These are phyloP conservation scores for Cyclostephanos invisitatus DNA, from an alignment of 108 stramenopile genomes.

Conservation along the genomic window DNA sequence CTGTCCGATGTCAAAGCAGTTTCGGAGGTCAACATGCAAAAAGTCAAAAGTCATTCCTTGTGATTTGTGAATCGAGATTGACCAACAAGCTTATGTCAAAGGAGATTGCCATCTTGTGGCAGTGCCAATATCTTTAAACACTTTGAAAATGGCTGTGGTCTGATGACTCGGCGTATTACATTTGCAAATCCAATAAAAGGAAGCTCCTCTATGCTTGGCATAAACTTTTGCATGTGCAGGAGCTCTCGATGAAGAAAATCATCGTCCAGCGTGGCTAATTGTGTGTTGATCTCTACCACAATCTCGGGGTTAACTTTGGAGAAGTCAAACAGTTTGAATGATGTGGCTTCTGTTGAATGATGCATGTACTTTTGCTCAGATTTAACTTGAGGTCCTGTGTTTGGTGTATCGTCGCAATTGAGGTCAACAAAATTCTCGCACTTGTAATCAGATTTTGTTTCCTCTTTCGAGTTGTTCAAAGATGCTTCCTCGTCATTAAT, in stretches of 20 bases:
- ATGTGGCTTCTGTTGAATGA: background rate
- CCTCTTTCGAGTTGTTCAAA: background rate
- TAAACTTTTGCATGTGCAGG: slow-evolving; percentile 10
- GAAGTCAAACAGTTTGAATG: background rate
- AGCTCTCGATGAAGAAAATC: slow-evolving; percentile 19
- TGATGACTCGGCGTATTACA: slow-evolving; percentile 22
- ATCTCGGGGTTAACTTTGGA: slow-evolving; percentile 16
- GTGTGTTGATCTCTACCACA: background rate
- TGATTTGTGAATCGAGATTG: no score
- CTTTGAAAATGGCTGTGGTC: slow-evolving; percentile 33
- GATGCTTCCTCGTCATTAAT: background rate
- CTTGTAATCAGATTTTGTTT: background rate
- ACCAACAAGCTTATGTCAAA: slow-evolving; percentile 52
- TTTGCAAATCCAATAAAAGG: slow-evolving; percentile 38
- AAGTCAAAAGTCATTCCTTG: no score
- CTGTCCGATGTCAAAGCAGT: no score
- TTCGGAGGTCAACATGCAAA: no score
- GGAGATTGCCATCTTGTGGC: slow-evolving; percentile 45
- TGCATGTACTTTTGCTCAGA: no score
- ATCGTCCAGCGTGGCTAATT: background rate
- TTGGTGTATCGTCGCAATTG: background rate
- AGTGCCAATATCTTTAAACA: slow-evolving; percentile 19
- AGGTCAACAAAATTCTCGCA: no score
- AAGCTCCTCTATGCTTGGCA: slow-evolving; percentile 10
- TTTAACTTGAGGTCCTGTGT: background rate